Conservation (phyloP, 2,329 filamentous ascomycete species). For the Fusarium graminum region DNA sequence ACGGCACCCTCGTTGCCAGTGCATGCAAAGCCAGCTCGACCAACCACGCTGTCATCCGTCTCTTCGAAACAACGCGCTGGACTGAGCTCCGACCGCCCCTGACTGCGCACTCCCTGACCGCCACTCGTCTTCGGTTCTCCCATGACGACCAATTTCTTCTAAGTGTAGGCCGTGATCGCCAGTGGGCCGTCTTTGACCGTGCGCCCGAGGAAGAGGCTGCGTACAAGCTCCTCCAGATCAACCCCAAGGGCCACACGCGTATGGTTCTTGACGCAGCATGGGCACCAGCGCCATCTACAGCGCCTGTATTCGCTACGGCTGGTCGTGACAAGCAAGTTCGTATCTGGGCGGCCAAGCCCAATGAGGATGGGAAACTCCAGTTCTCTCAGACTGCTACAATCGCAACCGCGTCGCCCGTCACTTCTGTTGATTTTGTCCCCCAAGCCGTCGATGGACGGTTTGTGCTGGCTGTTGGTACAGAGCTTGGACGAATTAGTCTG, state of each 20-base stretch:
- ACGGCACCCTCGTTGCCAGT: conserved; percentile 83
- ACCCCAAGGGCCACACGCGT: conserved; percentile 87
- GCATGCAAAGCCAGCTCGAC: conserved; percentile 93
- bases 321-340: conserved; percentile 89
- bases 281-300: conserved; percentile 68
- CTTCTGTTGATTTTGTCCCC: conserved; percentile 75
- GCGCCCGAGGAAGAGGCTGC: conserved; percentile 52
- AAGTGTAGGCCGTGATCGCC: conserved; percentile 90
- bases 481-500: conserved; percentile 64
- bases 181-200: conserved; percentile 86
- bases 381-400: conserved; percentile 69
- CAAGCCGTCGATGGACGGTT: conserved; percentile 49
- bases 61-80: conserved; percentile 91
- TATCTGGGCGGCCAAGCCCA: conserved; percentile 67
- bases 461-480: conserved; percentile 70
- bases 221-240: conserved; percentile 73
- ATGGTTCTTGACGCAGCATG: conserved; percentile 95
- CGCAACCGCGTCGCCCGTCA: conserved; percentile 71
- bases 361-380: conserved; percentile 51
- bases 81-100: conserved; percentile 87
- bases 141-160: conserved; percentile 79
- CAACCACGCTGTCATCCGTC: conserved; percentile 92
- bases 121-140: conserved; percentile 85
- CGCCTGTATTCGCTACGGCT: conserved; percentile 81
- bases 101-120: conserved; percentile 86